Percentiles rank a stretch among this genome's conserved stretches.
phyloP scores from a whole-genome alignment of 2,329 filamentous ascomycete species.

The Ceratocystis diversiconidia region DNA sequence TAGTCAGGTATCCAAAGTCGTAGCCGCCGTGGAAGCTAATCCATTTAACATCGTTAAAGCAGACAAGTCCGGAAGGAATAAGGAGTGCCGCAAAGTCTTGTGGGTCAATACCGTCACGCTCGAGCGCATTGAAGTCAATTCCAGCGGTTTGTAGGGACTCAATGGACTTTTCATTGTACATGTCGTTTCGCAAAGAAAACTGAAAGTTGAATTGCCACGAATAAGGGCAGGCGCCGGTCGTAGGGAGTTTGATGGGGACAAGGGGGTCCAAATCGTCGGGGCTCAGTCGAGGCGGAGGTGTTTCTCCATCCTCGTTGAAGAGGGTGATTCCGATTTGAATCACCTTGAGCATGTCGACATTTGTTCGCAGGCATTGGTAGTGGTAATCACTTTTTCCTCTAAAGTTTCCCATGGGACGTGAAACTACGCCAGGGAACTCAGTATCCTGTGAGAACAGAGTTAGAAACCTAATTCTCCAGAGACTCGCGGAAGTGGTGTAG shows the following conservation, averaged over 20 bases:
- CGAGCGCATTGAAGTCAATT: conserved; percentile 77
- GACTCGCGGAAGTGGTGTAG: conserved; percentile 1
- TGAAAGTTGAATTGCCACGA: conserved; percentile 99
- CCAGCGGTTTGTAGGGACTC: conserved; percentile 79
- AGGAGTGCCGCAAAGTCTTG: conserved; percentile 77
- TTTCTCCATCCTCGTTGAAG: conserved; percentile 80
- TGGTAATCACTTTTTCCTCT: conserved; percentile 94
- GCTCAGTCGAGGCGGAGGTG: conserved; percentile 56
- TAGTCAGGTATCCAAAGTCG: conserved; percentile 94
- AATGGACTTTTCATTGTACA: conserved; percentile 94
- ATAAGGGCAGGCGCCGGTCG: conserved; percentile 50
- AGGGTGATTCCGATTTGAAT: conserved; percentile 93
- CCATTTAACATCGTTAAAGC: conserved; percentile 82
- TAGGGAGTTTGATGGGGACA: conserved; percentile 24
- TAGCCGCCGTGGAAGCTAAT: conserved; percentile 96
- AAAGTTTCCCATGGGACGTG: conserved; percentile 87
- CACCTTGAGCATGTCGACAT: conserved; percentile 93
- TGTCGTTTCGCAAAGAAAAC: conserved; percentile 86
- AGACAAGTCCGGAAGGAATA: conserved; percentile 81
- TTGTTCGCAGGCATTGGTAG: conserved; percentile 92
- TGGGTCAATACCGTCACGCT: conserved; percentile 81
- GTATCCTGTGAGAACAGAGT: conserved; percentile 53
- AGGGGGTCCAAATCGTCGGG: conserved; percentile 30
- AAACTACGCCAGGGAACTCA: conserved; percentile 95
- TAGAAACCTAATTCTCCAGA: background rate